Percentiles rank a stretch among this genome's conserved stretches.
Evolutionary conservation across 1,284 basidiomycete species (phyloP).

Genomic region (Cutaneotrichosporon sp.): DNA sequence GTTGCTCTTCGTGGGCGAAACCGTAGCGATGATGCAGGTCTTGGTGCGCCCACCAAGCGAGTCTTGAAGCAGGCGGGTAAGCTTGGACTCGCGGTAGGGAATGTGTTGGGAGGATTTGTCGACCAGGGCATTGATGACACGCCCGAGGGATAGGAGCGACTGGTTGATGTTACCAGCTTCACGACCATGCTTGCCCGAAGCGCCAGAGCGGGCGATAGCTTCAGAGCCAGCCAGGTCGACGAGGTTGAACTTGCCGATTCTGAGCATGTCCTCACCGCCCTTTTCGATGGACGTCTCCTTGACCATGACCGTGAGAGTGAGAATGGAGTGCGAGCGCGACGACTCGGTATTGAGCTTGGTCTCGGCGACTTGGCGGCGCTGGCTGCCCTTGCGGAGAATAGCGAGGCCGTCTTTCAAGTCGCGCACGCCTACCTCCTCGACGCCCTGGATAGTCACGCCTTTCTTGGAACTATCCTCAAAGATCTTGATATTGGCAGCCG

Average conservation of each 20-base stretch:
- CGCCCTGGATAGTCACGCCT: conserved; percentile 79
- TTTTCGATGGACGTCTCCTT: conserved; percentile 64
- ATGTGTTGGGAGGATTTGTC: conserved; percentile 79
- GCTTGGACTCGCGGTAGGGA: conserved; percentile 84
- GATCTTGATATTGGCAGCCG: conserved; percentile 63
- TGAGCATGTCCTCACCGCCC: conserved; percentile 78
- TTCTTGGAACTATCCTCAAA: conserved; percentile 85
- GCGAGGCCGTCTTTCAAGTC: conserved; percentile 78
- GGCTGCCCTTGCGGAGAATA: conserved; percentile 80
- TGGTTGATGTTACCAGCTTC: conserved; percentile 99
- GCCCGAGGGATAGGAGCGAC: conserved; percentile 87
- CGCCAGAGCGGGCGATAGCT: conserved; percentile 93
- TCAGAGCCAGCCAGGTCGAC: conserved; percentile 97
- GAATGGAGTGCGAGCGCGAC: conserved; percentile 92
- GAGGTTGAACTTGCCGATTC: conserved; percentile 92
- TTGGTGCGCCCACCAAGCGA: conserved; percentile 97
- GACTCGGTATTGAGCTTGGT: conserved; percentile 99
- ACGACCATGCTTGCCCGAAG: conserved; percentile 87
- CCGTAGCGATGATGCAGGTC: conserved; percentile 95
- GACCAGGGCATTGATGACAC: conserved; percentile 95
- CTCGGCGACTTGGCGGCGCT: conserved; percentile 87
- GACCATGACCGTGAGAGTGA: conserved; percentile 88
- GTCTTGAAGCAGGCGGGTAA: conserved; percentile 95
- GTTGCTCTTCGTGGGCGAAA: conserved; percentile 85
- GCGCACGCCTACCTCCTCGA: conserved; percentile 84